Evolutionary conservation across 768 basidiomycete species (phyloP), one percentile per base, ranked within the genome.

Genomic region (Rossbeevera mucosa): DNA sequence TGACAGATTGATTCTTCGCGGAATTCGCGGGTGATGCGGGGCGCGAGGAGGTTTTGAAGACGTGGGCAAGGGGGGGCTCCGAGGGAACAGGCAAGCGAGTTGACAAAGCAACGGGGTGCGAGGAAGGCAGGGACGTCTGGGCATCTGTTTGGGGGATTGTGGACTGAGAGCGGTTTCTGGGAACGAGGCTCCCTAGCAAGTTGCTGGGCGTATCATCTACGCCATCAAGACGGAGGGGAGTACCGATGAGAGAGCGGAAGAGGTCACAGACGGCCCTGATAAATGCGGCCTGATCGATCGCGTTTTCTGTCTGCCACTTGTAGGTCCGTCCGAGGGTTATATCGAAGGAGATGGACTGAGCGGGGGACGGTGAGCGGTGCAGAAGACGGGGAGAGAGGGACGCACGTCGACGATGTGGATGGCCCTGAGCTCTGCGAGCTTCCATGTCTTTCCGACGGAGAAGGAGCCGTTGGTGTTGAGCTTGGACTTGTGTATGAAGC

Each of bases 361-460:
- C 33, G 14, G 33, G 25, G 55, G 45, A 7, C 33, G 7, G 48
- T 68, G 54, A 63, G 48, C 2, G 53, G 25, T 33, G 60, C 58
- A 0, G 54, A 59, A 14, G 50, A 22, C 47, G 43, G 16, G 20
- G 14, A 28, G 16, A 25, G 28, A 41, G 30, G n/a, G 2, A 74
- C 85, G 63, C 67, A 95, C 94, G 64, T 77, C 79, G 30, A 80
- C 53, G 44, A 95, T 86, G 58, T 94, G 86, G 42, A 99, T 66
- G 33, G 73, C 82, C 56, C 88, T 80, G 60, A 98, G 76, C 69
- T 97, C 94, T 38, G 81, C 68, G 45, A 98, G 71, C 54, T 75
- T 79, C 96, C 96, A 99, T 2, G 95, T 92, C 75, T 99, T 99
- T 6, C 96, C 96, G 44, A 98, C 91, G 7, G 93, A 96, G 71